Conservation (phyloP, 768 basidiomycete species). For the Gelatoporia subvermispora region DNA sequence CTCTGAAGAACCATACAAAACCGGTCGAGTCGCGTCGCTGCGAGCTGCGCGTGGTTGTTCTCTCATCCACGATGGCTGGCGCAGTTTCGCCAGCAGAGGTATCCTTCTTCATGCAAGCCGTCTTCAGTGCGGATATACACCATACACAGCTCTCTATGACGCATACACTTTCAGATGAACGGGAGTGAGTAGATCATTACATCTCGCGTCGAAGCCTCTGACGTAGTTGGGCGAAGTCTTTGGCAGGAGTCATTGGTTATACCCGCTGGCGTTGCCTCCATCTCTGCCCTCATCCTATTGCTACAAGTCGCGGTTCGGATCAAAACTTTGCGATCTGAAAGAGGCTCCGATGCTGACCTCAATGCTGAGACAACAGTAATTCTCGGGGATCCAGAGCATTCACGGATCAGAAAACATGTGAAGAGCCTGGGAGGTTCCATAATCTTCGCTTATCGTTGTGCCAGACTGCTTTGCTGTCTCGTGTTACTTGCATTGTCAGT, state of each 20-base stretch:
- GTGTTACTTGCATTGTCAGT: conserved; percentile 26
- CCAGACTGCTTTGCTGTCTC: conserved; percentile 29
- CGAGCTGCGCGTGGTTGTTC: too few relatives aligned
- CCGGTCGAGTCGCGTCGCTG: too few relatives aligned
- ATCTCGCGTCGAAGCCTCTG: not conserved
- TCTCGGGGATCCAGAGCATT: not conserved
- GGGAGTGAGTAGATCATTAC: too few relatives aligned
- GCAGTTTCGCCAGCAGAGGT: too few relatives aligned
- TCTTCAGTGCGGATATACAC: too few relatives aligned
- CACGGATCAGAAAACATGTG: conserved; percentile 27
- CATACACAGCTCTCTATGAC: too few relatives aligned
- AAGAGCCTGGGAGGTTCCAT: conserved; percentile 37
- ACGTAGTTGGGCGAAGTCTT: not conserved
- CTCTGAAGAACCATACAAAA: too few relatives aligned
- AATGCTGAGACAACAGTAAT: not conserved
- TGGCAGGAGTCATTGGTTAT: conserved; percentile 9
- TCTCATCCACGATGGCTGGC: too few relatives aligned
- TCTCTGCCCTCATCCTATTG: not conserved
- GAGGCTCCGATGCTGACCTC: not conserved
- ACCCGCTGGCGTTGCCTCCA: conserved; percentile 5
- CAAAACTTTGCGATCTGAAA: not conserved
- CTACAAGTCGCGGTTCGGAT: conserved; percentile 1
- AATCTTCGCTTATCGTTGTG: conserved; percentile 41
- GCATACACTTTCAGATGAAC: too few relatives aligned
- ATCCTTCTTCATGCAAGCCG: too few relatives aligned